Percentiles rank a stretch among this genome's conserved stretches.
Conservation (phyloP, 371 early-diverging fungal genomes). For the Rhizopus stolonifer region DNA sequence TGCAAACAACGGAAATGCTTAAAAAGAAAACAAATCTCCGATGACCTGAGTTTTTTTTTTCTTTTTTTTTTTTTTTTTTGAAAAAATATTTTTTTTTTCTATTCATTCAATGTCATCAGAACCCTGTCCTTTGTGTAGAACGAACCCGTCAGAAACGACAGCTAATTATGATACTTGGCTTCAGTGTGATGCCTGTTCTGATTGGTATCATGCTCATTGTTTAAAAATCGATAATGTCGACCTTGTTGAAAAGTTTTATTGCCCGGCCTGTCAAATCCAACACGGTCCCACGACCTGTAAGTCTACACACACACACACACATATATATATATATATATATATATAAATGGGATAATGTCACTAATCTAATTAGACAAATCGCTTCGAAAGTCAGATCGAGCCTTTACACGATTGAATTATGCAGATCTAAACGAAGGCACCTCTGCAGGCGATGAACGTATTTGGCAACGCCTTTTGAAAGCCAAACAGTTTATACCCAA, state of each 20-base stretch:
- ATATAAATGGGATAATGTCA: no score
- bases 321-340: no score
- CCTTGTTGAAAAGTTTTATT: slow-evolving; percentile 65
- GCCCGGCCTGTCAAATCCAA: slow-evolving; percentile 49
- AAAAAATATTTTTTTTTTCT: background rate
- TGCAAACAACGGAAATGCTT: no score
- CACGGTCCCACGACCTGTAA: slow-evolving; percentile 69
- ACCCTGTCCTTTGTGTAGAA: slow-evolving; percentile 13
- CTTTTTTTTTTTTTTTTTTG: slow-evolving; percentile 2
- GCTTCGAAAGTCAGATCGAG: slow-evolving; percentile 60
- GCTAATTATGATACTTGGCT: slow-evolving; percentile 48
- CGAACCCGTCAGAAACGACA: background rate
- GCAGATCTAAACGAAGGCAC: slow-evolving; percentile 71
- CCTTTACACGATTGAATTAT: slow-evolving; percentile 63
- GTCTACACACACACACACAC: no score
- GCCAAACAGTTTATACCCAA: slow-evolving; percentile 57
- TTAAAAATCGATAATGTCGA: slow-evolving; percentile 62
- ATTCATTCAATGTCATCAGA: slow-evolving; percentile 15
- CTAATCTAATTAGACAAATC: no score
- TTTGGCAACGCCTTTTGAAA: slow-evolving; percentile 61
- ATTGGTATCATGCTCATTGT: slow-evolving; percentile 71
- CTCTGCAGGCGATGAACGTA: slow-evolving; percentile 59
- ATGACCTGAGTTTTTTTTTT: background rate
- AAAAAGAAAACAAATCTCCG: background rate
- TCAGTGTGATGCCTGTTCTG: slow-evolving; percentile 67